Evolutionary conservation across 352 stramenopile species (phyloP), one percentile per base, ranked within the genome.

Genomic region (Globisporangium cylindrosporum): DNA sequence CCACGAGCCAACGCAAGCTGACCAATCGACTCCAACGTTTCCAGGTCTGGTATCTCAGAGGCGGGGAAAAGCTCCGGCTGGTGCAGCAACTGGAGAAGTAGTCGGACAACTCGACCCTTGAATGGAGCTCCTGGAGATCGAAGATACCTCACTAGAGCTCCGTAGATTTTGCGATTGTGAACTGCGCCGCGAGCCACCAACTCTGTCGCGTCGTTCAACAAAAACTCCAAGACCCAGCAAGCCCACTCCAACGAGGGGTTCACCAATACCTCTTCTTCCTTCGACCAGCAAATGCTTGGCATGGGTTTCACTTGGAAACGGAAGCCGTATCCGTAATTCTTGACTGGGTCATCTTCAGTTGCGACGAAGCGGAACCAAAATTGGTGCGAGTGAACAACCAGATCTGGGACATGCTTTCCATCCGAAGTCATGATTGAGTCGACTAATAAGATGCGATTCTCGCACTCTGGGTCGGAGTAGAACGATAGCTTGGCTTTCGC

Each of bases 291-390:
- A 29, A 95, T 91, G 68, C 84, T 95, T 8, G 84, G 74, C 70
- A 95, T 80, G 0, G 84, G 79, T 27, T 90, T 88, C 12, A 93
- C 89, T 67, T 94, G 84, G 38, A 96, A 94, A 3, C 87, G 86
- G 72, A 85, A 96, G 2, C 89, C 89, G 64, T 94, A 95, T 1
- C 82, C 82, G 51, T 93, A 69, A 63, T 84, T 80, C 62, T 87
- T 89, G 27, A 65, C 69, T 6, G 59, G 55, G 32, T 90, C 80
- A 4, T 96, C 89, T 68, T 95, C 86, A 0, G 72, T 81, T 6
- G 87, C 80, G 9, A 61, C 67, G 59, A 96, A 94, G 25, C 83
- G 86, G 69, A 94, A 94, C 89, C 89, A 96, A 48, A 95, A 92
- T 57, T 89, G 77, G 54, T 91, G 73, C 4, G 81, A 85, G 60